These are phyloP conservation scores for Paraphoma chrysanthemicola DNA, from an alignment of 2,329 filamentous ascomycete genomes.

Conservation along the genomic window DNA sequence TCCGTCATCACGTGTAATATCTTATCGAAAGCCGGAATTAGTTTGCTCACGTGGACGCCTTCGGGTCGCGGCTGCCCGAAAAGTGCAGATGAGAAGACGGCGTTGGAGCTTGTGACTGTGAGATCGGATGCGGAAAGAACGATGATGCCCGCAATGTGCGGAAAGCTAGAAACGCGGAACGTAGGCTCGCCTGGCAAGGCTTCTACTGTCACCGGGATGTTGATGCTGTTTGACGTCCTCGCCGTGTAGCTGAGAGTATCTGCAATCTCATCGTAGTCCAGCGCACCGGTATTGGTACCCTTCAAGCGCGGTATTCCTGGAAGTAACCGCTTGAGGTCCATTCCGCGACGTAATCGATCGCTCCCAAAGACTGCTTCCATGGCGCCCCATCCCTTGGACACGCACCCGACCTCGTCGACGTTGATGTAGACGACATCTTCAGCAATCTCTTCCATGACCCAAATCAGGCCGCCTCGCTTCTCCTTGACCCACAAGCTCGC, in stretches of 20 bases:
- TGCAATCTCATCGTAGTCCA: slow-evolving; percentile 79
- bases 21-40: slow-evolving; percentile 88
- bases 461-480: slow-evolving; percentile 90
- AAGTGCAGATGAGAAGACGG: slow-evolving; percentile 88
- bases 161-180: slow-evolving; percentile 89
- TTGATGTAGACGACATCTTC: slow-evolving; percentile 84
- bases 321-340: slow-evolving; percentile 79
- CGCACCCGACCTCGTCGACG: slow-evolving; percentile 78
- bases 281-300: slow-evolving; percentile 72
- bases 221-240: slow-evolving; percentile 75
- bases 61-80: slow-evolving; percentile 89
- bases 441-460: slow-evolving; percentile 97
- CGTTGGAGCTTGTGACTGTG: slow-evolving; percentile 89
- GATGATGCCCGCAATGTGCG: slow-evolving; percentile 96
- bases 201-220: slow-evolving; percentile 83
- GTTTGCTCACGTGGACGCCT: slow-evolving; percentile 76
- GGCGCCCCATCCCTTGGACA: slow-evolving; percentile 76
- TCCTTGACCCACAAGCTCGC: slow-evolving; percentile 99
- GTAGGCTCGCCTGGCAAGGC: slow-evolving; percentile 72
- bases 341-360: slow-evolving; percentile 69
- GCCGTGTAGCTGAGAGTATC: slow-evolving; percentile 84
- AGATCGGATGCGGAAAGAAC: slow-evolving; percentile 83
- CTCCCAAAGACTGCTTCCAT: slow-evolving; percentile 86
- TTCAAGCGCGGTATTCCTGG: slow-evolving; percentile 81
- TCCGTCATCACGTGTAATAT: slow-evolving; percentile 82